Conservation (phyloP, 2,329 filamentous ascomycete genomes). For the Knufia petricola region DNA sequence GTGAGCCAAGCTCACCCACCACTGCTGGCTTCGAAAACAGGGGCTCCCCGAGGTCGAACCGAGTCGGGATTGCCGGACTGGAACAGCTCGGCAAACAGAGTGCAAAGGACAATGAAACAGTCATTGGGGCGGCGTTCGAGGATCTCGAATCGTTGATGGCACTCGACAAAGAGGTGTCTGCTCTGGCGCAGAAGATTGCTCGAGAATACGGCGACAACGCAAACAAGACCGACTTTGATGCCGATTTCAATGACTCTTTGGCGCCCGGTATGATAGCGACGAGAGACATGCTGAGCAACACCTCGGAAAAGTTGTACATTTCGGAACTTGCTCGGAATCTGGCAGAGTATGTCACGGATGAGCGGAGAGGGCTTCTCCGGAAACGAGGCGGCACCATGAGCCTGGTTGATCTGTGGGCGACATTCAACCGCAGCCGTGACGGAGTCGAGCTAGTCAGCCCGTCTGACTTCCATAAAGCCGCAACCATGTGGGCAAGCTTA, state of each 20-base stretch:
- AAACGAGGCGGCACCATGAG: constrained; percentile 80
- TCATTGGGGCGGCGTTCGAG: constrained; percentile 90
- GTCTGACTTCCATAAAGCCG: constrained; percentile 82
- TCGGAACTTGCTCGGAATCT: constrained; percentile 77
- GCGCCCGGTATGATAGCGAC: constrained; percentile 86
- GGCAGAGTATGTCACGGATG: constrained; percentile 82
- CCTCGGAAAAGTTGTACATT: constrained; percentile 68
- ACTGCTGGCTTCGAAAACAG: constrained; percentile 26
- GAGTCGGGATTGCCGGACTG: constrained; percentile 82
- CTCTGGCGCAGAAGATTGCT: constrained; percentile 80
- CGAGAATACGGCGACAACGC: constrained; percentile 51
- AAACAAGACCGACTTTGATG: constrained; percentile 51
- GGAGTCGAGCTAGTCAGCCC: constrained; percentile 93
- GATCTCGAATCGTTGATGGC: constrained; percentile 96
- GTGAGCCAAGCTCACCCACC: constrained; percentile 17
- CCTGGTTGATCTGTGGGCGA: constrained; percentile 82
- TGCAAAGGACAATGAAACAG: constrained; percentile 82
- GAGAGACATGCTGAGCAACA: constrained; percentile 80
- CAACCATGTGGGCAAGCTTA: constrained; percentile 76
- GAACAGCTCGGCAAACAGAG: constrained; percentile 77
- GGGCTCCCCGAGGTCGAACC: constrained; percentile 38
- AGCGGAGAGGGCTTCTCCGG: constrained; percentile 65
- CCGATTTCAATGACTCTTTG: constrained; percentile 68
- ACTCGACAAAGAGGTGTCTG: constrained; percentile 90
- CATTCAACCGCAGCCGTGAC: constrained; percentile 86